Conservation (phyloP, 1,284 basidiomycete genomes). For the Papiliotrema terrestris region DNA sequence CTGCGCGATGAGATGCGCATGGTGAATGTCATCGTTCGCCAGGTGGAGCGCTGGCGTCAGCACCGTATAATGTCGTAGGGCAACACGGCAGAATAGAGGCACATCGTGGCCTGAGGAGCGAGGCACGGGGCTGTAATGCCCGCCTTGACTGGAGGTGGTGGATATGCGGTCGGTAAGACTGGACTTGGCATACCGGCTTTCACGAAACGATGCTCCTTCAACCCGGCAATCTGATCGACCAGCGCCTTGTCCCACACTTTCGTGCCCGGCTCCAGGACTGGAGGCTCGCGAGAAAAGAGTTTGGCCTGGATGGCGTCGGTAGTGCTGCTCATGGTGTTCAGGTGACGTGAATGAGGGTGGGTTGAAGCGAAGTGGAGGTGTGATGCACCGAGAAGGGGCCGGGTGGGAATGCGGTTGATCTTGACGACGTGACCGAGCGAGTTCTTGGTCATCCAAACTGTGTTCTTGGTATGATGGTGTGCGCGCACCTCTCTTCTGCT, state of each 20-base stretch:
- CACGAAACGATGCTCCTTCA: conserved; percentile 33
- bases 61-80: no score
- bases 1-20: conserved; percentile 42
- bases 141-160: no score
- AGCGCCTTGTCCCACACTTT: conserved; percentile 30
- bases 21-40: conserved; percentile 46
- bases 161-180: no score
- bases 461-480: background rate
- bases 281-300: conserved; percentile 28
- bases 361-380: background rate
- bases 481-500: no score
- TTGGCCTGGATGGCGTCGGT: conserved; percentile 25
- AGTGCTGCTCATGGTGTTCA: background rate
- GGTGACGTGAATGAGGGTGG: background rate
- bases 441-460: background rate
- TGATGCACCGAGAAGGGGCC: no score
- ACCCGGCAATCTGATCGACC: conserved; percentile 19
- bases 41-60: conserved; percentile 38
- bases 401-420: no score
- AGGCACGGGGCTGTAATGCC: no score
- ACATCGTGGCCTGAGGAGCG: no score
- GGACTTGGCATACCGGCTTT: conserved; percentile 36
- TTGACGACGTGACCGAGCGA: no score
- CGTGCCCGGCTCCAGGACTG: conserved; percentile 40
- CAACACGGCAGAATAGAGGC: background rate